These are phyloP conservation scores for Lumnitzera littorea DNA, from an alignment of 345 rosid genomes.

Conservation along the genomic window DNA sequence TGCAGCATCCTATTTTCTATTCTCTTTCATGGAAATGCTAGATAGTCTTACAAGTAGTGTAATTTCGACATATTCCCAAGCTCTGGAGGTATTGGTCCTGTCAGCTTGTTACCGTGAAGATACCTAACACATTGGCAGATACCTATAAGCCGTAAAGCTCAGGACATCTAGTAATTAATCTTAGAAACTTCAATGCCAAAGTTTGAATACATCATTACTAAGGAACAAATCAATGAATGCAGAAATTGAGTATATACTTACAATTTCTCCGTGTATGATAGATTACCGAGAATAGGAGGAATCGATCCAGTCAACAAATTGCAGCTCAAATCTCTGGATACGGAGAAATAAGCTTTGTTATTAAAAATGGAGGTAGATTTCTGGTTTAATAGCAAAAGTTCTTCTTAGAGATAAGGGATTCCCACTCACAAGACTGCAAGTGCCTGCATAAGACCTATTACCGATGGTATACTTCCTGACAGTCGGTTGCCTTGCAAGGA, in stretches of 20 bases:
- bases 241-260: conserved; percentile 25
- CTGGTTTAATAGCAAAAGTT: not conserved
- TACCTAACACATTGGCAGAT: conserved; percentile 34
- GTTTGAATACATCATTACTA: not conserved
- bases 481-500: conserved; percentile 92
- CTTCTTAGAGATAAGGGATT: conserved; percentile 3
- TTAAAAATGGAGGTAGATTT: not conserved
- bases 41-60: conserved; percentile 64
- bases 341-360: conserved; percentile 6
- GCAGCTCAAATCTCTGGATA: conserved; percentile 76
- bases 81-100: conserved; percentile 84
- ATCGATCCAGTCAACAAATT: conserved; percentile 79
- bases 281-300: conserved; percentile 86
- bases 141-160: too few species aligned
- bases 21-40: not conserved
- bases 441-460: conserved; percentile 97
- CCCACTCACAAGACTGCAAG: conserved; percentile 91
- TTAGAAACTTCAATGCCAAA: too few species aligned
- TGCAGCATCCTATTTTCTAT: not conserved
- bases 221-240: conserved; percentile 2
- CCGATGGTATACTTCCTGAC: conserved; percentile 83
- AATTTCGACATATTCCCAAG: conserved; percentile 96
- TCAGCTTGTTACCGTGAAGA: conserved; percentile 72
- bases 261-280: conserved; percentile 90
- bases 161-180: too few species aligned